These are phyloP conservation scores for Bipolaris bicolor DNA, from an alignment of 2,329 filamentous ascomycete genomes.

Conservation along the genomic window DNA sequence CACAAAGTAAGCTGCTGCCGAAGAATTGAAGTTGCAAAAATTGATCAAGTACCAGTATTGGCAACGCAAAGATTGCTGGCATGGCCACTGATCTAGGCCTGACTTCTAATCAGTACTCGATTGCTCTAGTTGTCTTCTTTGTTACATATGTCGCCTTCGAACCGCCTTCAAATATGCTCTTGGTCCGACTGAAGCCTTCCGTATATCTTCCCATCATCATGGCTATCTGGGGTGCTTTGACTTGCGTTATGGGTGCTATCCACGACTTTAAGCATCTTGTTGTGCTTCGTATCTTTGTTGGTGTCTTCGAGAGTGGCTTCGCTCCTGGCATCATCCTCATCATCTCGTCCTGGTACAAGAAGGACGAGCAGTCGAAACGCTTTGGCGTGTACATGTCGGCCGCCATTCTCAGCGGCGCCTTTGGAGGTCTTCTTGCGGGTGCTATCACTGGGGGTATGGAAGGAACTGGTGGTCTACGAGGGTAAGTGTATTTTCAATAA, in stretches of 20 bases:
- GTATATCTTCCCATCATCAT: constrained; percentile 60
- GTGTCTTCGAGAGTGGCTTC: constrained; percentile 62
- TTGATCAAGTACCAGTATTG: constrained; percentile 38
- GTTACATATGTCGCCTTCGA: constrained; percentile 60
- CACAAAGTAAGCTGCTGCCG: constrained; percentile 40
- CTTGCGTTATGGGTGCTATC: constrained; percentile 59
- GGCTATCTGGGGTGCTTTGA: constrained; percentile 60
- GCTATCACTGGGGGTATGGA: constrained; percentile 58
- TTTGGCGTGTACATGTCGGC: constrained; percentile 65
- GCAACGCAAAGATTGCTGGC: constrained; percentile 60
- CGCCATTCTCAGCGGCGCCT: constrained; percentile 62
- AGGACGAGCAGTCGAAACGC: constrained; percentile 62
- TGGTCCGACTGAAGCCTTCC: constrained; percentile 57
- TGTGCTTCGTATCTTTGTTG: constrained; percentile 61
- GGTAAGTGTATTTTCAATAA: background rate
- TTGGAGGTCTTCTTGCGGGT: constrained; percentile 48
- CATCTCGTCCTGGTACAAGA: constrained; percentile 56
- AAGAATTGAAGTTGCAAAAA: background rate
- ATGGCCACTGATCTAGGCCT: constrained; percentile 57
- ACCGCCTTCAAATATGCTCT: constrained; percentile 61
- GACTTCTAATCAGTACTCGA: constrained; percentile 58
- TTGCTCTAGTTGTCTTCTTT: constrained; percentile 62
- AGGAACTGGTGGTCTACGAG: constrained; percentile 52
- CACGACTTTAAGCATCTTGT: constrained; percentile 57
- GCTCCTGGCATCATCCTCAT: constrained; percentile 62